Percentiles rank a stretch among this genome's conserved stretches.
These are phyloP conservation scores for Backusella liffmaniae DNA, from an alignment of 192 early-diverging fungal genomes.

Conservation along the genomic window DNA sequence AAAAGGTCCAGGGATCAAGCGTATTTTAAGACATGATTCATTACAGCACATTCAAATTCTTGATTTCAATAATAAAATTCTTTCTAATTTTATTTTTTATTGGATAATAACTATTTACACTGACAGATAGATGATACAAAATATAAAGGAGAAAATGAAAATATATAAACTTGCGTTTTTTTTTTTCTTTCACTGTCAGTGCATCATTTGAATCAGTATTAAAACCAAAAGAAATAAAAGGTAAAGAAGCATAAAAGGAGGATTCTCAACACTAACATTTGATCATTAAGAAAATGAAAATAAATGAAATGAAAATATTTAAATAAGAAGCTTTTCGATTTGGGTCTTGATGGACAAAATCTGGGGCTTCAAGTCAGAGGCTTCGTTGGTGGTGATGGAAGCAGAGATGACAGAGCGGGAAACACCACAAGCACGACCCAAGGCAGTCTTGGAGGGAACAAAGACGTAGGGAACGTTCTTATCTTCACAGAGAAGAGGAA, in stretches of 20 bases:
- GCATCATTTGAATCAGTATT: background rate
- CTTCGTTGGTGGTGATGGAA: constrained; percentile 97
- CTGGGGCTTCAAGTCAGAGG: constrained; percentile 90
- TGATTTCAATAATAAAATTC: background rate
- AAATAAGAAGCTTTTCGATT: constrained; percentile 94
- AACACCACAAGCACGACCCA: constrained; percentile 98
- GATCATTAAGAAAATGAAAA: background rate
- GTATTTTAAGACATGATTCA: background rate
- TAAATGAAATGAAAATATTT: constrained; percentile 25
- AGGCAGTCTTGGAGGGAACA: constrained; percentile 93
- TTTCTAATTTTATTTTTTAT: background rate
- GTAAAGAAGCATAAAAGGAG: background rate
- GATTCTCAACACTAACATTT: constrained; percentile 1
- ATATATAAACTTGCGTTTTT: background rate
- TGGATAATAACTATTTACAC: constrained; percentile 1
- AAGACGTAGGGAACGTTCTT: constrained; percentile 99
- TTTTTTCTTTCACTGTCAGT: constrained; percentile 4
- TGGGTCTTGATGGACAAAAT: constrained; percentile 87
- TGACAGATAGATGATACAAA: background rate
- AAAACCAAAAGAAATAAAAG: background rate
- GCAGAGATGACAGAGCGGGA: constrained; percentile 89
- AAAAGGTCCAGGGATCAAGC: background rate
- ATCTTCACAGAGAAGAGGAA: constrained; percentile 98
- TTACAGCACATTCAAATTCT: background rate
- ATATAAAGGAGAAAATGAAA: background rate